phyloP scores from a whole-genome alignment of 495 filamentous ascomycete genomes.

The Podospora pseudocomata region DNA sequence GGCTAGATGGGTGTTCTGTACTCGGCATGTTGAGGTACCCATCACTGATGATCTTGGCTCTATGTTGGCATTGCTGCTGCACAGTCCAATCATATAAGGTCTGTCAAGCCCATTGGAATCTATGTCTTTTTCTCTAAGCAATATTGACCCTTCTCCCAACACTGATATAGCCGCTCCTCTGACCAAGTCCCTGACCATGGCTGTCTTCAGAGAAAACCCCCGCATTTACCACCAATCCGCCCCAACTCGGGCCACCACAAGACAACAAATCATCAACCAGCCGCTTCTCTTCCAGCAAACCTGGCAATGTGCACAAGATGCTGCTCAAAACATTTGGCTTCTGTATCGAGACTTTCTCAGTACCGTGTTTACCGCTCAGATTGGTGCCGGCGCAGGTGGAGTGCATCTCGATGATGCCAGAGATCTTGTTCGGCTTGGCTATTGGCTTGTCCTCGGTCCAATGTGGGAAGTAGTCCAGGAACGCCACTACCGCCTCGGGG shows the following conservation, averaged over 20 bases:
- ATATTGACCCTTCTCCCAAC: too few relatives aligned
- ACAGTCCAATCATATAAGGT: too few relatives aligned
- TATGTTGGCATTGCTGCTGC: too few relatives aligned
- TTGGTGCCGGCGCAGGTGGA: background rate
- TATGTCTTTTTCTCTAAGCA: too few relatives aligned
- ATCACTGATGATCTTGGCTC: too few relatives aligned
- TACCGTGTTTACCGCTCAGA: background rate
- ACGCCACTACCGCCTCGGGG: background rate
- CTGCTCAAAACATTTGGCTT: background rate
- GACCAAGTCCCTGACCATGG: background rate
- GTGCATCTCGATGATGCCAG: background rate
- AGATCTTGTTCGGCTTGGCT: background rate
- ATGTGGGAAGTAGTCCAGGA: background rate
- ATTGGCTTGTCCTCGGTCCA: background rate
- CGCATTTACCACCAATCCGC: background rate
- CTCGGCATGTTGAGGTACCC: too few relatives aligned
- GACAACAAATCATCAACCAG: background rate
- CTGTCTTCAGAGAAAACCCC: background rate
- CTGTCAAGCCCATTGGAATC: too few relatives aligned
- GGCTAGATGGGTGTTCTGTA: too few relatives aligned
- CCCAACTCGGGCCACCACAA: background rate
- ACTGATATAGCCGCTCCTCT: too few relatives aligned
- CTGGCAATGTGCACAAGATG: background rate
- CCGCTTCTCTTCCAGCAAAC: background rate
- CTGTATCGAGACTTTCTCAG: background rate